These are phyloP conservation scores for Trypanosomatidae sp. DNA, from an alignment of 208 protist genomes.

Conservation along the genomic window DNA sequence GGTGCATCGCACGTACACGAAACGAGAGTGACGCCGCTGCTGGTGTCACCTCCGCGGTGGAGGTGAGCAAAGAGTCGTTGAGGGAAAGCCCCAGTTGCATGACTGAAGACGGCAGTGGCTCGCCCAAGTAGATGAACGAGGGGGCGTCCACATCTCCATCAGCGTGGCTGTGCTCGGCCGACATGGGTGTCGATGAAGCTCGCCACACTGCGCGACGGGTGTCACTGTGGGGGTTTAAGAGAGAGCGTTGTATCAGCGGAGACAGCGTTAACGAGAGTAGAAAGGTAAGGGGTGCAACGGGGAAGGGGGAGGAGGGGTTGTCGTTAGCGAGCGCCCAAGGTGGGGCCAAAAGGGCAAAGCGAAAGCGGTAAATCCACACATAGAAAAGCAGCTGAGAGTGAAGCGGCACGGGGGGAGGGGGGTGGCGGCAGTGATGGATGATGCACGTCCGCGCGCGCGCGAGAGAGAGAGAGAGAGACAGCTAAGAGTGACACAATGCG, in stretches of 20 bases:
- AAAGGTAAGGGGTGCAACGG: neutral
- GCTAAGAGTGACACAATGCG: neutral
- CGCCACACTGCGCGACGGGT: too few relatives aligned
- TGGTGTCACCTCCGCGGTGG: neutral
- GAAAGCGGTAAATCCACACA: neutral
- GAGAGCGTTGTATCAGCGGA: neutral
- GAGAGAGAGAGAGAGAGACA: neutral
- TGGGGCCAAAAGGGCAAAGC: neutral
- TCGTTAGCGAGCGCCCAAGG: neutral
- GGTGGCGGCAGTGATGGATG: neutral
- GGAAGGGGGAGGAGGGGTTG: neutral
- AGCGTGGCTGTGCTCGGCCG: neutral
- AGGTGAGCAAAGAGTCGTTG: neutral
- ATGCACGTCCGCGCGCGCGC: neutral
- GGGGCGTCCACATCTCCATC: neutral
- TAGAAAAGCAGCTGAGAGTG: neutral
- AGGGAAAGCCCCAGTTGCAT: constrained; percentile 1
- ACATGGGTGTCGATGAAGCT: neutral
- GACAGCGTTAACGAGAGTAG: neutral
- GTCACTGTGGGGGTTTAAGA: neutral
- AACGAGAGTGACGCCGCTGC: constrained; percentile 12
- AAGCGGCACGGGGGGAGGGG: neutral
- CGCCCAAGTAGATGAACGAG: constrained; percentile 3
- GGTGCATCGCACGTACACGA: constrained; percentile 28
- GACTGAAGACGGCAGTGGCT: constrained; percentile 5